Evolutionary conservation across 805 yeast species (phyloP), one percentile per base, ranked within the genome.

Genomic region (Yarrowia porcina): DNA sequence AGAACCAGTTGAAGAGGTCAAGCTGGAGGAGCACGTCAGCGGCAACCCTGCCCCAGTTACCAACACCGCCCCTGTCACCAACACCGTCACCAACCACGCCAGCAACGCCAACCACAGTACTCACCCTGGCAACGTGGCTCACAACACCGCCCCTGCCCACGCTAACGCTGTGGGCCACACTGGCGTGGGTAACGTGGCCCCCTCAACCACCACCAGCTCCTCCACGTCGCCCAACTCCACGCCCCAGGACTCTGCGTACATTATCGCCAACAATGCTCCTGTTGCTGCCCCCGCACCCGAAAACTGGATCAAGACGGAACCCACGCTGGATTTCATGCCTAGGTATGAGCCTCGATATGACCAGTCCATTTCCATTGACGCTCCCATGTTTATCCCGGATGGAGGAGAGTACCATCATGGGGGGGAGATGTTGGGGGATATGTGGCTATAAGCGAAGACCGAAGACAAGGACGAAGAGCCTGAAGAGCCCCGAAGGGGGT

Each of bases 321-420:
- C 47, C 8, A 0, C 49, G 30, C 8, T 39, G 23, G 47, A 56
- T 20, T 41, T 56, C 12, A 52, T 52, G 59, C 59, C 59, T 1
- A 25, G 59, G 18, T 52, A 52, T 35, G 59, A 52, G 44, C 61
- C 60, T 4, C 60, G 61, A 13, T 56, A 20, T 15, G 61, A 56
- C 27, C 38, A 39, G 36, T 13, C 20, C 2, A 38, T 56, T 10
- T 11, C 21, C 12, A 28, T 56, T 4, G 47, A 56, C 17, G 41
- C 27, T 11, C 61, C 61, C 13, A 56, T 56, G 49, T 56, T 56
- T 10, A 56, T 56, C 20, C 49, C 61, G 12, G 61, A 56, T 4
- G 18, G 8, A 0, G n/a, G 12, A 8, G 59, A 52, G 59, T 38
- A 28, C 28, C 49, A 56, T 6, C 47, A 38, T 13, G 38, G 28